Evolutionary conservation across 2,329 filamentous ascomycete species (phyloP), one percentile per base, ranked within the genome.

Genomic region (Fusarium proliferatum): DNA sequence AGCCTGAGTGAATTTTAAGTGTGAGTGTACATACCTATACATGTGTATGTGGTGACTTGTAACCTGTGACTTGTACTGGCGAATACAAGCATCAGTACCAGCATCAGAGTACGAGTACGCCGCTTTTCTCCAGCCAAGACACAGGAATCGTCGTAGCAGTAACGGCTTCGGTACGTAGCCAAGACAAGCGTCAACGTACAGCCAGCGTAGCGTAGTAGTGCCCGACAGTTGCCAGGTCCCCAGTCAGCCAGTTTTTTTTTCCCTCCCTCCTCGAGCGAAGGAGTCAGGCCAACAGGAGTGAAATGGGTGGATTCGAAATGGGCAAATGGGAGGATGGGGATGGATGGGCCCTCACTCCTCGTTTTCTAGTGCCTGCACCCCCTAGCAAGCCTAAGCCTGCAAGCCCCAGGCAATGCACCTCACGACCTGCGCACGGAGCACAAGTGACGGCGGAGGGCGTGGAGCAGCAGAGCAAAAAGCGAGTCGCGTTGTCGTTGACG

Each of bases 391-490:
- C 41, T 28, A 58, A 51, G 55, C 55, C 55, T 58, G 33, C 42
- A 51, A 58, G 63, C 67, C 58, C 57, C 67, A 49, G 70, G 66
- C 70, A 53, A 72, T 69, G 70, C 70, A 73, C 70, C 70, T 73
- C 67, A 70, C 67, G 19, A 28, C 41, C 41, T 28, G 67, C 67
- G 68, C 70, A 73, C 65, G 70, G 68, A 71, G 67, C 68, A 66
- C 51, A 41, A 51, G 59, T 49, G 74, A 71, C 67, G 77, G 75
- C 72, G 77, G 73, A 69, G 75, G 74, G 55, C 43, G 56, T 73
- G 71, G 67, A 68, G 63, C 67, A 51, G 61, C 42, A 52, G 57
- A 45, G 36, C 67, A 65, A 56, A 34, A 52, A 74, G 45, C 62
- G 56, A 69, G 59, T 74, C 42, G 34, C 51, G 51, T n/a, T 53